Base-by-base conservation (phyloP, 108 stramenopile species). In the Nitzschia putrida region DNA sequence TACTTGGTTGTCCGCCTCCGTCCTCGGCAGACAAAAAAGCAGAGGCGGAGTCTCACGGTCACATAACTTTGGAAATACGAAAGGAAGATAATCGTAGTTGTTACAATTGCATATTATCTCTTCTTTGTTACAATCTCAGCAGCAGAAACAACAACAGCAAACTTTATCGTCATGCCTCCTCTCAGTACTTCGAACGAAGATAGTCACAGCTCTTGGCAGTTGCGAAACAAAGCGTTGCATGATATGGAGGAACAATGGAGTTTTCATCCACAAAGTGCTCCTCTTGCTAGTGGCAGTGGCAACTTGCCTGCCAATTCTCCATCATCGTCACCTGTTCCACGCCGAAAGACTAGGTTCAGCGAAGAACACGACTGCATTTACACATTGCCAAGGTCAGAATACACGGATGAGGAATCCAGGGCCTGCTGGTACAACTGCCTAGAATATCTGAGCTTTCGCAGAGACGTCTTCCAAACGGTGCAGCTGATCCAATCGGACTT, bases 391-490 rank as follows among this genome's bases (percentile, higher is more conserved):
- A 53, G 67, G 10, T 43, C 23, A 4, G 54, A 68, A n/a, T 68
- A 43, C 43, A 42, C 55, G n/a, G 23, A 23, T 10, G 24, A 56
- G 44, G 66, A 68, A 51, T 69, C 16, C 11, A 50, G 38, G 18
- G 14, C 40, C 44, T 59, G 61, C 43, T 76, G 74, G 74, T 55
- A 69, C 44, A 26, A 59, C 13, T 18, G 7, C 0, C 24, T 45
- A 16, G 74, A 76, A 9, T 69, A 63, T 25, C 40, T 22, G 1
- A 16, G 34, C n/a, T 76, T 76, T 57, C 53, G 57, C 23, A 25
- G 25, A 7, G 68, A 76, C 56, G 24, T 76, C 37, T 64, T 37
- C 21, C 41, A 20, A 40, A 69, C 67, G 14, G 41, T 76, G 11
- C 56, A 64, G 3, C 50, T 76, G 8, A 13, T 63, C 24, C 43